Conservation (phyloP, 2,329 filamentous ascomycete genomes). For the Aspergillus spinulosporus region DNA sequence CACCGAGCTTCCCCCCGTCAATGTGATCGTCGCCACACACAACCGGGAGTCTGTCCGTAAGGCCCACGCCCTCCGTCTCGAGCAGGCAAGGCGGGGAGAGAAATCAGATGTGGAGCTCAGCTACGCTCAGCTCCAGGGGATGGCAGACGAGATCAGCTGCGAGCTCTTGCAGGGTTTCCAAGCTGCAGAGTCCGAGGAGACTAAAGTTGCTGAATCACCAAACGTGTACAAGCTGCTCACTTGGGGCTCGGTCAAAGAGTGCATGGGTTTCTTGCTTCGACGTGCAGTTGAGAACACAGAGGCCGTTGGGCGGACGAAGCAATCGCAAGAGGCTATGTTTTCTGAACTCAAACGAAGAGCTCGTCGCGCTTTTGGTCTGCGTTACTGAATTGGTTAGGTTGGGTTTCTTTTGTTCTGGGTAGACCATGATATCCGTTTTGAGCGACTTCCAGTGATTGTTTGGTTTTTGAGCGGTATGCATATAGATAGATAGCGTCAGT, state of each 20-base stretch:
- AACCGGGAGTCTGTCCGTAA: conserved; percentile 56
- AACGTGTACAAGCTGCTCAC: conserved; percentile 61
- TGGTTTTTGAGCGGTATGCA: not conserved
- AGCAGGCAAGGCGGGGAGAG: conserved; percentile 50
- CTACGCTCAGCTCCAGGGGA: conserved; percentile 86
- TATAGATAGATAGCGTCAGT: not conserved
- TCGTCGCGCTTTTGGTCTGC: conserved; percentile 23
- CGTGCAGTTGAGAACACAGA: conserved; percentile 75
- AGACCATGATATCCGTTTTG: not conserved
- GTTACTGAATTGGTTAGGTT: not conserved
- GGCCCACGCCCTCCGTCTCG: conserved; percentile 48
- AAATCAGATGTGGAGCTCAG: conserved; percentile 47
- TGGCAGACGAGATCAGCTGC: conserved; percentile 88
- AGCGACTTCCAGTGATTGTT: not conserved
- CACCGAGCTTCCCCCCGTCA: conserved; percentile 43
- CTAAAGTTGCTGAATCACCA: conserved; percentile 35
- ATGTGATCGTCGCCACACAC: conserved; percentile 61
- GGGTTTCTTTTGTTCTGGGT: conserved; percentile 2
- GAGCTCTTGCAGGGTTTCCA: conserved; percentile 51
- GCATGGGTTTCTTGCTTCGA: conserved; percentile 61
- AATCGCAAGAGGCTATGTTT: conserved; percentile 42
- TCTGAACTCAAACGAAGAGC: conserved; percentile 37
- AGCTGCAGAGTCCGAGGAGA: conserved; percentile 24
- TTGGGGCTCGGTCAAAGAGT: conserved; percentile 62
- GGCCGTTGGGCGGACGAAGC: conserved; percentile 56